Base-by-base conservation (phyloP, 345 rosid species). In the Trapa incisa region DNA sequence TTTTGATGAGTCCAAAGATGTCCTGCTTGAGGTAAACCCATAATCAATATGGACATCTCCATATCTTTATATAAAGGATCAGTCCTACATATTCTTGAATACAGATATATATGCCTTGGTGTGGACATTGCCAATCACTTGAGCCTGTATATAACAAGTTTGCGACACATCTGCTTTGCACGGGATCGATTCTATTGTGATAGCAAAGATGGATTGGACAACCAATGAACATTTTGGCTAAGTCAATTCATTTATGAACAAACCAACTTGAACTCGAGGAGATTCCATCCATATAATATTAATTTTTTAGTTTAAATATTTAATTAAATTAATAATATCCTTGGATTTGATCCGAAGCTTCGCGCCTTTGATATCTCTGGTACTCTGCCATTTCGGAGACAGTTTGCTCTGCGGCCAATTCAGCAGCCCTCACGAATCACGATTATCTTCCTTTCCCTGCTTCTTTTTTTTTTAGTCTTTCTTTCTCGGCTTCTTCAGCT, bases 141-240 rank as follows among this genome's bases (percentile, higher is more conserved):
- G 99, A 94, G 78, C 96, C 96, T 65, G 86, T 86, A 63, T 94
- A 91, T 62, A 81, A 85, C 87, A 94, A 94, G 73, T 95, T 94
- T 77, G 99, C 93, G 52, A 87, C 84, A 80, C 97, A 91, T 83
- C 80, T 94, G 61, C 78, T 83, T 80, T 94, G 61, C 78, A 70
- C 5, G 86, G 74, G 67, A 85, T 94, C 70, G 91, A 94, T 52
- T 91, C 97, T 60, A 66, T 91, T 57, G 87, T 94, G 70, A 83
- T 94, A 66, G 92, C 99, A 45, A 94, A 91, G 89, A 94, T 91
- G 96, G 99, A 94, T 73, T 97, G 99, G 74, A 87, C 99, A 76
- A 87, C 96, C 62, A 94, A 94, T 66, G 99, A 94, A 74, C 97
- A 94, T 68, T 22, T 22, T 22, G 29, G 96, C 96, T 73, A 81